phyloP scores from a whole-genome alignment of 2,329 filamentous ascomycete species.

The Coniochaeta hoffmannii region DNA sequence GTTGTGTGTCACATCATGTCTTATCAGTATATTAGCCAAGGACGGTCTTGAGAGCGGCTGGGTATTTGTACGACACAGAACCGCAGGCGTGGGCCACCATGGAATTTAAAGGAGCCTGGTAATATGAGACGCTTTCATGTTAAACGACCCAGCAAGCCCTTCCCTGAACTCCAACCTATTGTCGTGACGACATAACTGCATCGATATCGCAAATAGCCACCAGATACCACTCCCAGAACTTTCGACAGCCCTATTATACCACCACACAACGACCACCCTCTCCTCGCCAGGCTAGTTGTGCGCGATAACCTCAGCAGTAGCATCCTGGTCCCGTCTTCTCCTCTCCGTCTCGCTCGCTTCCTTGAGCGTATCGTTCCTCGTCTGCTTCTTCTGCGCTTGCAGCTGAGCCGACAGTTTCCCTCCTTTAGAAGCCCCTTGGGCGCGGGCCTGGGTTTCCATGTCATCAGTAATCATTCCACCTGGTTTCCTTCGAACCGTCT shows the following conservation, averaged over 20 bases:
- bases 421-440: slow-evolving; percentile 39
- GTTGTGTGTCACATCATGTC: not conserved
- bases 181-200: not conserved
- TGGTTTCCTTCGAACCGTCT: not conserved
- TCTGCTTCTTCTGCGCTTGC: slow-evolving; percentile 68
- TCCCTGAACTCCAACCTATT: not conserved
- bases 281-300: slow-evolving; percentile 22
- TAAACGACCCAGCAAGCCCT: not conserved
- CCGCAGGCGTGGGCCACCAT: not conserved
- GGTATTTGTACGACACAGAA: not conserved
- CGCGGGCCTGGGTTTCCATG: slow-evolving; percentile 5
- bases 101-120: not conserved
- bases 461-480: not conserved
- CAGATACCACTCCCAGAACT: not conserved
- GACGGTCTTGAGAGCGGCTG: slow-evolving; percentile 3
- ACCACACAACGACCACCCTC: too few relatives aligned
- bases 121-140: not conserved
- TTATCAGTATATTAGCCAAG: not conserved
- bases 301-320: slow-evolving; percentile 18
- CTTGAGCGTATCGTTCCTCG: slow-evolving; percentile 58
- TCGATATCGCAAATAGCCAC: too few relatives aligned
- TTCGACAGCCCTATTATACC: not conserved
- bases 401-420: slow-evolving; percentile 67
- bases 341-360: slow-evolving; percentile 30
- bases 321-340: not conserved